Evolutionary conservation across 768 basidiomycete genomes (phyloP), one percentile per base, ranked within the genome.

Genomic region (Rhodotorula toruloides): DNA sequence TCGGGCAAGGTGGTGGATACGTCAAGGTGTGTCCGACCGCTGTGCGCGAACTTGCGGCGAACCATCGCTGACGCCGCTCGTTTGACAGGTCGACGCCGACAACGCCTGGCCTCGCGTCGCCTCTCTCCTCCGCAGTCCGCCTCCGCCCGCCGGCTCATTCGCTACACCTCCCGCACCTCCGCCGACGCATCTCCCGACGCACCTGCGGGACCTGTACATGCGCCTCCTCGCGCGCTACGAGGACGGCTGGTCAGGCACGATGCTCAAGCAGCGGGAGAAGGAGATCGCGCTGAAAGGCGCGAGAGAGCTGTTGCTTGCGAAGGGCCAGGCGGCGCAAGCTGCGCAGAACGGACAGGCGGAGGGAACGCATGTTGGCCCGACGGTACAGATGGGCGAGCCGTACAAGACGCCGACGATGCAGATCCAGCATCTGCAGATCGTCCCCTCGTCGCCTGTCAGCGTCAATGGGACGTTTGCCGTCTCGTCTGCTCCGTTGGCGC

Each of bases 171-270:
- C n/a, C n/a, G n/a, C n/a, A n/a, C n/a, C n/a, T n/a, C n/a, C n/a
- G 6, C 17, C 53, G 4, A 14, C 65, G 2, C 25, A 29, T 7
- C 27, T 25, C 7, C 58, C 58, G 16, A 22, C 16, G 12, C 53
- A 39, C 19, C 25, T 66, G 40, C 54, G 54, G 19, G 58, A 66
- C 31, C 58, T 66, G 31, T 66, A 66, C 40, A 22, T 60, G 31
- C 65, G 58, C 11, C 17, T 50, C n/a, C 25, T 66, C 37, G 16
- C 31, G 7, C 47, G 47, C 25, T 61, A 48, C 58, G 65, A 66
- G 54, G 65, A 66, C 47, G 2, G 4, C 12, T 66, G 65, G 65
- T 27, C 58, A 12, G 22, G 29, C 13, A 17, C 36, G 29, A 42
- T 60, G 46, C 31, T 65, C 43, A 59, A 55, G 43, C 27, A 54